These are phyloP conservation scores for Mrakia frigida DNA, from an alignment of 768 basidiomycete species.

Conservation along the genomic window DNA sequence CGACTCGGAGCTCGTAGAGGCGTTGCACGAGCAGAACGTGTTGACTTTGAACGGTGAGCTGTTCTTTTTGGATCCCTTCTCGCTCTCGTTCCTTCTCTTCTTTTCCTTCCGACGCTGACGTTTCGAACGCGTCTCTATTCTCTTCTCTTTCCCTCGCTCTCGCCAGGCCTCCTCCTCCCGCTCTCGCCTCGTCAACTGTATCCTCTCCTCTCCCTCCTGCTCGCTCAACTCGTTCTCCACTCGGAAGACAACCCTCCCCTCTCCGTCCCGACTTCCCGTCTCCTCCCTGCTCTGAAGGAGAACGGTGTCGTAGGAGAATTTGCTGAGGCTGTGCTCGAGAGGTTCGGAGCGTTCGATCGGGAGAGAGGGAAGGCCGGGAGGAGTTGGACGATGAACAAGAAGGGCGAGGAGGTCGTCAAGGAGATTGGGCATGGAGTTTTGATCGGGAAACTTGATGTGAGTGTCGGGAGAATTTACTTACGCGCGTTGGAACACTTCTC, in stretches of 20 bases:
- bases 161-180: conserved; percentile 24
- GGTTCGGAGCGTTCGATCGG: conserved; percentile 6
- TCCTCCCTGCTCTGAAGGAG: conserved; percentile 7
- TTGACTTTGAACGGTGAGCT: conserved; percentile 18
- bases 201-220: conserved; percentile 28
- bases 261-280: conserved; percentile 4
- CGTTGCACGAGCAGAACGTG: conserved; percentile 25
- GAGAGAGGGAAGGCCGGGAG: not conserved
- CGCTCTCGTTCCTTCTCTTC: not conserved
- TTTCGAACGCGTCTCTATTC: not conserved
- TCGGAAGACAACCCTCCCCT: not conserved
- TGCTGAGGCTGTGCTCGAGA: not conserved
- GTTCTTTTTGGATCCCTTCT: not conserved
- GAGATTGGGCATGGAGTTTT: conserved; percentile 12
- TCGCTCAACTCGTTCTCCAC: conserved; percentile 23
- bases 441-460: conserved; percentile 12
- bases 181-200: conserved; percentile 11
- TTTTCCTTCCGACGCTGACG: conserved; percentile 1
- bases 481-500: too few species aligned
- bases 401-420: not conserved
- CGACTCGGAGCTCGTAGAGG: conserved; percentile 20
- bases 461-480: too few species aligned
- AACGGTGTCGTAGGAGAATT: conserved; percentile 1
- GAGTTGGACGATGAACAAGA: not conserved
- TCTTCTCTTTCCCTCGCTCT: not conserved